A percentile compares a stretch with the other conserved stretches of the same genome.
Conservation (phyloP, 2,329 filamentous ascomycete genomes). For the Curvularia eragrostidis region DNA sequence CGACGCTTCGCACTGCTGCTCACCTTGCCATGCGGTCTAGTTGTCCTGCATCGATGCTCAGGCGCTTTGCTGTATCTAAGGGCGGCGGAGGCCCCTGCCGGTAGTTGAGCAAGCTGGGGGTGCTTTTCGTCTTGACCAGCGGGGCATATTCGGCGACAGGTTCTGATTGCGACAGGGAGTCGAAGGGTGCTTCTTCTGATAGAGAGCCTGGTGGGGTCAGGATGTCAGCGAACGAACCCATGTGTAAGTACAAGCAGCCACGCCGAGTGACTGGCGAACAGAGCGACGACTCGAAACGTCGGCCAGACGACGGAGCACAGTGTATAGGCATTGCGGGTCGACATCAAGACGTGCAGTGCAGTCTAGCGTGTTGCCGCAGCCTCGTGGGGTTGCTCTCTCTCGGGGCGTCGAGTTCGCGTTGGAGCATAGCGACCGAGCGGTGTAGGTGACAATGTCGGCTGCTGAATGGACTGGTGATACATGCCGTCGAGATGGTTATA, state of each 20-base stretch:
- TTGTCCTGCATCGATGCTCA: slow-evolving; percentile 77
- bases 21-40: slow-evolving; percentile 77
- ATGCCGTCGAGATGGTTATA: slow-evolving; percentile 5
- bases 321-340: not conserved
- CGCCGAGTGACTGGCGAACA: not conserved
- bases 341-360: slow-evolving; percentile 1
- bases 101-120: slow-evolving; percentile 55
- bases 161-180: slow-evolving; percentile 27
- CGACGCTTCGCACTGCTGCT: slow-evolving; percentile 41
- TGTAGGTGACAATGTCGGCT: slow-evolving; percentile 10
- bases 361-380: slow-evolving; percentile 1
- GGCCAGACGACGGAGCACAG: not conserved
- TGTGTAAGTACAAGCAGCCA: slow-evolving; percentile 14
- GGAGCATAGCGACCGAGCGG: slow-evolving; percentile 5
- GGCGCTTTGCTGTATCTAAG: slow-evolving; percentile 67
- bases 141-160: slow-evolving; percentile 40
- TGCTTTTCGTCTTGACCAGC: slow-evolving; percentile 59
- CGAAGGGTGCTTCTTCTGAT: slow-evolving; percentile 40
- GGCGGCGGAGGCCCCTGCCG: slow-evolving; percentile 41
- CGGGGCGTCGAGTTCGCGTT: slow-evolving; percentile 6
- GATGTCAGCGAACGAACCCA: slow-evolving; percentile 37
- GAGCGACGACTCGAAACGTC: not conserved
- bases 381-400: slow-evolving; percentile 5
- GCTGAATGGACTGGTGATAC: not conserved
- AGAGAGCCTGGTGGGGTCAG: slow-evolving; percentile 43